Evolutionary conservation across 495 filamentous ascomycete genomes (phyloP).

Genomic region (Cenococcum geophilum): DNA sequence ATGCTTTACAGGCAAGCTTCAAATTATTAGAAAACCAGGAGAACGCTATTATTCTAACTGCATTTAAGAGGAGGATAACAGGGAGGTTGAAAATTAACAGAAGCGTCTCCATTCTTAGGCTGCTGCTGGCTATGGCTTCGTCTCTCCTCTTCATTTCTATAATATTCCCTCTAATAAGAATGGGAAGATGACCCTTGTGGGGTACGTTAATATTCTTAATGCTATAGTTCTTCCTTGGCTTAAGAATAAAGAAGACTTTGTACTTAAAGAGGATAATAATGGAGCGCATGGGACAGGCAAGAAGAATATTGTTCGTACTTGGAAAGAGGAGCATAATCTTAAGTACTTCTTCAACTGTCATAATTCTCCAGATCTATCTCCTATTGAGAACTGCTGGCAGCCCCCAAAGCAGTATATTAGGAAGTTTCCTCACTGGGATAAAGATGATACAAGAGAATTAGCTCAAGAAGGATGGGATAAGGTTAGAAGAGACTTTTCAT

Average conservation of each 20-base stretch:
- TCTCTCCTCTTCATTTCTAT: neutral
- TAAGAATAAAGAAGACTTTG: neutral
- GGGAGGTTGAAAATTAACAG: neutral
- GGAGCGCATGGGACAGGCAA: neutral
- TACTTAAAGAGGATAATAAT: neutral
- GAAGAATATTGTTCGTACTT: neutral
- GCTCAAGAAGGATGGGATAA: neutral
- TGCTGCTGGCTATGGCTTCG: neutral
- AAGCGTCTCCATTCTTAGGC: neutral
- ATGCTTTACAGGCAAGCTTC: too few species aligned
- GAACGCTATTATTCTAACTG: slow-evolving; percentile 7
- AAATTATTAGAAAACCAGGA: slow-evolving; percentile 1
- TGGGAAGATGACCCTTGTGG: neutral
- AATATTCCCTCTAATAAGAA: slow-evolving; percentile 2
- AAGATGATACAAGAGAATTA: neutral
- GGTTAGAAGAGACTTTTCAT: neutral
- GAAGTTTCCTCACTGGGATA: neutral
- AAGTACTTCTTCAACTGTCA: neutral
- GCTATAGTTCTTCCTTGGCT: neutral
- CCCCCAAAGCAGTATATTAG: neutral
- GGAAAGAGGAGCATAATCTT: neutral
- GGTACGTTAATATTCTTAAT: neutral
- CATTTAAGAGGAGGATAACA: neutral
- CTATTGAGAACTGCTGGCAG: neutral
- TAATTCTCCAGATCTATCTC: neutral